Conservation (phyloP, 2,329 filamentous ascomycete genomes). For the Zarea fungicola region DNA sequence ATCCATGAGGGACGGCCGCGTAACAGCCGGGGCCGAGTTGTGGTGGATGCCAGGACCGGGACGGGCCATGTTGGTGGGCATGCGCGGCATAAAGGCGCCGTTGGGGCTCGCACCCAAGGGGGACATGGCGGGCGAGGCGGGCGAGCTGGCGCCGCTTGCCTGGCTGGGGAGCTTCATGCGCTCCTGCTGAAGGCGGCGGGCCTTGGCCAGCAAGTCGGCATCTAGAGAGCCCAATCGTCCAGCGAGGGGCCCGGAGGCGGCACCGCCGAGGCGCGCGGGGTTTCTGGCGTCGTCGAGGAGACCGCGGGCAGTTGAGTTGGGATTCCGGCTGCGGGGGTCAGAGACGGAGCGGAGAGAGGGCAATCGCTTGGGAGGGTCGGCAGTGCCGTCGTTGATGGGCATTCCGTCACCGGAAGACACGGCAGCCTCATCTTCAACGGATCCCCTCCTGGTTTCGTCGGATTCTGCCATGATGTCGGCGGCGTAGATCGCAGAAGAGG, state of each 20-base stretch:
- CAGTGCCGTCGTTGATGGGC: neutral
- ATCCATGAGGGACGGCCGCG: constrained; percentile 58
- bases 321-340: constrained; percentile 61
- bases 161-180: constrained; percentile 41
- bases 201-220: constrained; percentile 42
- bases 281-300: constrained; percentile 63
- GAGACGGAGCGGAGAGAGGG: constrained; percentile 57
- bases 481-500: too few relatives aligned
- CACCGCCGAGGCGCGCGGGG: constrained; percentile 26
- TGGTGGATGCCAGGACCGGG: constrained; percentile 45
- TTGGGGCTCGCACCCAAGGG: constrained; percentile 33
- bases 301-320: constrained; percentile 80
- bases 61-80: constrained; percentile 36
- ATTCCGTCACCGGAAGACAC: neutral
- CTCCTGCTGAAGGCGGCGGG: constrained; percentile 41
- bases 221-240: constrained; percentile 28
- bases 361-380: constrained; percentile 41
- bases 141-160: constrained; percentile 22
- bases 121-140: constrained; percentile 28
- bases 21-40: constrained; percentile 48
- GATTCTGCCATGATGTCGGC: constrained; percentile 5
- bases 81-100: constrained; percentile 35
- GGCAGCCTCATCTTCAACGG: neutral
- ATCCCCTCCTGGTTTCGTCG: neutral
- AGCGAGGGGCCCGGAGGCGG: constrained; percentile 31